Conservation (phyloP, 139 green algal species). For the Diplosphaera chodatii region DNA sequence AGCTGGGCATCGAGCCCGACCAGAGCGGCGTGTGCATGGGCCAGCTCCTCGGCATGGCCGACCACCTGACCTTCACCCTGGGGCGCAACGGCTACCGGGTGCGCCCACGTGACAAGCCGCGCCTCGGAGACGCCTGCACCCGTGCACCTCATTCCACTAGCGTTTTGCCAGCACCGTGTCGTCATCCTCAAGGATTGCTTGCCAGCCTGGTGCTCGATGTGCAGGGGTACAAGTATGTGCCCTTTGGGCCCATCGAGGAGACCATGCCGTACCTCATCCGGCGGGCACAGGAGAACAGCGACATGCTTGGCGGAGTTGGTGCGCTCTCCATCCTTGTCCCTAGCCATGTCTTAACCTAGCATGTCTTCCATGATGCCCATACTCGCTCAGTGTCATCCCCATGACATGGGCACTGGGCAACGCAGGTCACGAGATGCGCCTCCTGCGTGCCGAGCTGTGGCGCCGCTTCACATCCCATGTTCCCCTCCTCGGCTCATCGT, state of each 20-base stretch:
- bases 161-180: no score
- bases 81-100: slow-evolving; percentile 43
- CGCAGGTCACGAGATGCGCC: slow-evolving; percentile 28
- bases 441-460: slow-evolving; percentile 31
- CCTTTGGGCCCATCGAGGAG: slow-evolving; percentile 66
- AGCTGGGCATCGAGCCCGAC: slow-evolving; percentile 39
- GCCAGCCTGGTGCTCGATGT: not conserved
- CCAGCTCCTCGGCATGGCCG: slow-evolving; percentile 87
- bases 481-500: no score
- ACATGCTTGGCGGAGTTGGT: slow-evolving; percentile 46
- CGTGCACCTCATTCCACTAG: not conserved
- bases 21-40: slow-evolving; percentile 72
- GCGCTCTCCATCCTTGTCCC: no score
- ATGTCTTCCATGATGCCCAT: no score
- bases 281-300: slow-evolving; percentile 66
- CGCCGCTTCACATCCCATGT: slow-evolving; percentile 12
- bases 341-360: no score
- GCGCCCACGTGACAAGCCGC: no score
- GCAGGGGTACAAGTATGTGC: slow-evolving; percentile 75
- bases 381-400: no score
- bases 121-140: no score
- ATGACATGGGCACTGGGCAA: no score
- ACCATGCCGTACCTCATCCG: slow-evolving; percentile 73
- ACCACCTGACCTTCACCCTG: slow-evolving; percentile 74
- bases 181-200: not conserved